phyloP scores from a whole-genome alignment of 1,284 basidiomycete genomes.

The Bondarzewia mesenterica region DNA sequence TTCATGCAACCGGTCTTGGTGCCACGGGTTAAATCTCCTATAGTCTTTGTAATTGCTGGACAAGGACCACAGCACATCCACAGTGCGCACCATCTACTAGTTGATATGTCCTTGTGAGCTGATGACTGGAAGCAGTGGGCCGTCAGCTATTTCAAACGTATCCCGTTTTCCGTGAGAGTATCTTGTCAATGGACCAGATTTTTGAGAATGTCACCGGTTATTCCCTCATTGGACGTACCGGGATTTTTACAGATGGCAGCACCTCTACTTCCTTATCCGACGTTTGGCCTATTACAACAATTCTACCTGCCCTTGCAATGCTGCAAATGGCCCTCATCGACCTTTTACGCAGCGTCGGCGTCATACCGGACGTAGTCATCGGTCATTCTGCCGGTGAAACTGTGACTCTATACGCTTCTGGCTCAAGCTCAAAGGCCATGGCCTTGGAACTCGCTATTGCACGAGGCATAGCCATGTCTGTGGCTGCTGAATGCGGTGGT shows the following conservation, averaged over 20 bases:
- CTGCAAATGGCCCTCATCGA: conserved; percentile 38
- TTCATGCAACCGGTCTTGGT: conserved; percentile 19
- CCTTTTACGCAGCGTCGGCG: conserved; percentile 24
- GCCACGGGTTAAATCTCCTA: conserved; percentile 17
- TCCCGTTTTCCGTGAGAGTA: conserved; percentile 26
- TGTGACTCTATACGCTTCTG: conserved; percentile 33
- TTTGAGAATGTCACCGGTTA: conserved; percentile 21
- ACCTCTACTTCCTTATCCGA: conserved; percentile 18
- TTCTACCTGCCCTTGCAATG: conserved; percentile 30
- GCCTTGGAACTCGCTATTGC: conserved; percentile 32
- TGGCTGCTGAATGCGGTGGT: conserved; percentile 23
- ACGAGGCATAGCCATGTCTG: conserved; percentile 27
- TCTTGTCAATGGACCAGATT: conserved; percentile 26
- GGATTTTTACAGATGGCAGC: conserved; percentile 20
- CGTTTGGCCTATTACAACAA: conserved; percentile 25
- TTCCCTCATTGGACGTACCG: conserved; percentile 25
- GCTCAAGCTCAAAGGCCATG: conserved; percentile 29
- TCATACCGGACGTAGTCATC: conserved; percentile 28
- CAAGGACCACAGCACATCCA: conserved; percentile 33
- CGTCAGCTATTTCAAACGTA: conserved; percentile 27
- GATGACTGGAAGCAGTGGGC: conserved; percentile 26
- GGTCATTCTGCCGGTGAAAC: conserved; percentile 38
- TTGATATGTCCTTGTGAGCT: background rate
- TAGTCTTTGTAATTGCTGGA: conserved; percentile 33
- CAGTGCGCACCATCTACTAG: conserved; percentile 16